Base-by-base conservation (phyloP, 2,329 filamentous ascomycete species). In the Epichloe bromicola region DNA sequence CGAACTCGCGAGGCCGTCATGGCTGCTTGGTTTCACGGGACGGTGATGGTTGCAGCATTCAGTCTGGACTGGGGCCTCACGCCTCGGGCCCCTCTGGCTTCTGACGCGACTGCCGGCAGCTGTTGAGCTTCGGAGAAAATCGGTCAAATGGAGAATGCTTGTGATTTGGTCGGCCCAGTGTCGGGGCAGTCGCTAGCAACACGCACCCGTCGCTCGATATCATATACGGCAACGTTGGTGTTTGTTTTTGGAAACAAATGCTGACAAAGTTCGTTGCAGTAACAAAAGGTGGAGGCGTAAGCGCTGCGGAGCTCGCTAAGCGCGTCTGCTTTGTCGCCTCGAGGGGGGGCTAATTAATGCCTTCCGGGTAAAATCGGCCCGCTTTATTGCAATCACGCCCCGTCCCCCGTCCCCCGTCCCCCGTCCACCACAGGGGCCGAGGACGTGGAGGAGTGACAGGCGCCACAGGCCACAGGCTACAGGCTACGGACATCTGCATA, bases 1-100 rank as follows among this genome's bases (percentile, higher is more conserved):
- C 67, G 69, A 64, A 75, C 71, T 55, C 65, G 67, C 49, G 74
- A 70, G 49, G 67, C 66, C 53, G 68, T 60, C 65, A 70, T 70
- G 49, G 26, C 42, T 48, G 20, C 42, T 38, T 15, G 19, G 3
- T 44, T 12, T 23, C 26, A 15, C 36, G 26, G 19, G 8, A 20
- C 15, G n/a, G 36, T 36, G 47, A 11, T 17, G 42, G 42, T n/a
- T 30, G 26, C 23, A 44, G 42, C 42, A 44, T 44, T n/a, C 15
- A 14, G 17, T 23, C 34, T 40, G 36, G 19, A 30, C 14, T 20
- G 38, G 7, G 12, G 30, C 5, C 46, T 2, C 20, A 14, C 37
- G 26, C 26, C 26, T 26, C 26, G 26, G 26, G 26, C 26, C 26
- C 8, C 26, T 12, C 11, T 23, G 37, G 23, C 20, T 33, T 23